Percentiles rank a stretch among this genome's conserved stretches.
phyloP scores from a whole-genome alignment of 371 early-diverging fungal genomes.

The Amoeboaphelidium occidentale region DNA sequence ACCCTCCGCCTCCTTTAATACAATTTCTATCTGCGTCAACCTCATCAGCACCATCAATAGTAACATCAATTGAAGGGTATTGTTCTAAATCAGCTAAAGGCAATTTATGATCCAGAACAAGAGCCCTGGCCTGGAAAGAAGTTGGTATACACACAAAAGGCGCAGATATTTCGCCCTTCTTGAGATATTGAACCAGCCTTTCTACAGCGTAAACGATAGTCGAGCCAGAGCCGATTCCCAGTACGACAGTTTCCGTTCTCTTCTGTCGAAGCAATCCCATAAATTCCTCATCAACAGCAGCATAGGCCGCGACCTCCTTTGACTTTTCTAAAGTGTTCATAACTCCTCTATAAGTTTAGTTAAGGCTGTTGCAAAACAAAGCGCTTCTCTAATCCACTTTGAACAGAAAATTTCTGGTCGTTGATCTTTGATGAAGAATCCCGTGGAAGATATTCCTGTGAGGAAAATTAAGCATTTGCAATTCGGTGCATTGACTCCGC shows the following conservation, averaged over 20 bases:
- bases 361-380: no score
- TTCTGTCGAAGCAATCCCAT: no score
- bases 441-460: no score
- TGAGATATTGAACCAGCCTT: constrained; percentile 35
- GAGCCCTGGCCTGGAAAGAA: constrained; percentile 55
- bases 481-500: constrained; percentile 66
- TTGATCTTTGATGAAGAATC: no score
- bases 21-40: constrained; percentile 28
- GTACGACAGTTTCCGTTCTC: no score
- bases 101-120: constrained; percentile 21
- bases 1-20: constrained; percentile 86
- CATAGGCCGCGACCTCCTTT: no score
- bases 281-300: no score
- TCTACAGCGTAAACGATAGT: constrained; percentile 67
- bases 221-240: constrained; percentile 38
- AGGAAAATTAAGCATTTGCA: no score
- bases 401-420: no score
- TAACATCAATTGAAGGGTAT: constrained; percentile 43
- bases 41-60: constrained; percentile 84
- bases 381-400: no score
- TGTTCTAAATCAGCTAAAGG: constrained; percentile 11
- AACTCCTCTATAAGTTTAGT: no score
- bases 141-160: constrained; percentile 59
- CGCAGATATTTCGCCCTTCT: constrained; percentile 19
- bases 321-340: no score